Evolutionary conservation across 2,329 filamentous ascomycete species (phyloP).

Genomic region (Hymenoscyphus occultus): DNA sequence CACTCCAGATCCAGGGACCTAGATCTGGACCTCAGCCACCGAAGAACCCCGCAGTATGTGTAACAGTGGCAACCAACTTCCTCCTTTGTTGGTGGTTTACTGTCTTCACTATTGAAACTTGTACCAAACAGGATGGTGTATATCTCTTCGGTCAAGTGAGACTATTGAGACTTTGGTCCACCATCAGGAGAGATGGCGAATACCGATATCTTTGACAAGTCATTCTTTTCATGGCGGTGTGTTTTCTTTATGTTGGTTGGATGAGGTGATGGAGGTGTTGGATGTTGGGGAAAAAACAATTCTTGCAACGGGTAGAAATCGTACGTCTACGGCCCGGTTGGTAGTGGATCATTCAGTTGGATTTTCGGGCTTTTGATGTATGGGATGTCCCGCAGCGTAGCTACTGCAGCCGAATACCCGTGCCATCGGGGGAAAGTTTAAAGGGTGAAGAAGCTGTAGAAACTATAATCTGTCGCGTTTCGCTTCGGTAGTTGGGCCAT

Average conservation of each 20-base stretch:
- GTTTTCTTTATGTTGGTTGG: neutral
- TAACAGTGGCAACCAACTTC: neutral
- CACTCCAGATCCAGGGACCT: neutral
- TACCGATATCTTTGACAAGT: neutral
- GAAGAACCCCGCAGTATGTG: constrained; percentile 2
- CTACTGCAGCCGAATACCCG: too few relatives aligned
- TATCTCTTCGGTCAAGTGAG: neutral
- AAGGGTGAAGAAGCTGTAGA: too few relatives aligned
- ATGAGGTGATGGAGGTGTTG: neutral
- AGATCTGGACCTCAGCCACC: neutral
- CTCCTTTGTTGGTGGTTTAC: neutral
- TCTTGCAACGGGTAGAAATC: neutral
- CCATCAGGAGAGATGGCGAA: neutral
- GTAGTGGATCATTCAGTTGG: too few relatives aligned
- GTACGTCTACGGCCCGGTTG: neutral
- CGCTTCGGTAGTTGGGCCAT: too few relatives aligned
- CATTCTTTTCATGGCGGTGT: neutral
- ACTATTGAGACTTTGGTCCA: neutral
- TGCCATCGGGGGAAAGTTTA: too few relatives aligned
- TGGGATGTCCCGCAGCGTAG: too few relatives aligned
- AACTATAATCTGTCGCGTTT: too few relatives aligned
- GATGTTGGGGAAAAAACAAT: neutral
- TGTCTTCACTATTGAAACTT: neutral
- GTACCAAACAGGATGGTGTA: neutral
- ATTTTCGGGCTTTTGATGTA: too few relatives aligned